Conservation (phyloP, 2,329 filamentous ascomycete genomes). For the Ilyonectria robusta region DNA sequence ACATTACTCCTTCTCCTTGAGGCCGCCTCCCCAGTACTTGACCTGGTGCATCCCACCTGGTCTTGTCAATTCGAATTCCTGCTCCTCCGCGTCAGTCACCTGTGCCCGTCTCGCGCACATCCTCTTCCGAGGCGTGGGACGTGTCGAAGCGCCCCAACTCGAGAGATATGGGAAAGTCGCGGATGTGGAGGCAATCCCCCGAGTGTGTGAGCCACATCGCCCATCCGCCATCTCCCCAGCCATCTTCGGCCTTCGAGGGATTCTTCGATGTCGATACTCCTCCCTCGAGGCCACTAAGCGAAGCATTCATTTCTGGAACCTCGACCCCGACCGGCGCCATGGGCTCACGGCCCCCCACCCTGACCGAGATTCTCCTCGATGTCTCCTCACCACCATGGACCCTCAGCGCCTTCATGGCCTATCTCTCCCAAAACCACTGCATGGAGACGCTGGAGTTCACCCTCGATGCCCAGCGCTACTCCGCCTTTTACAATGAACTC, state of each 20-base stretch:
- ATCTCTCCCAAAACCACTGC: slow-evolving; percentile 96
- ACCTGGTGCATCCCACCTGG: slow-evolving; percentile 36
- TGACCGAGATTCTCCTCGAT: slow-evolving; percentile 91
- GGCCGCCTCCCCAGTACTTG: slow-evolving; percentile 41
- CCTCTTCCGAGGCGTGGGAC: slow-evolving; percentile 38
- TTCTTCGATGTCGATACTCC: slow-evolving; percentile 59
- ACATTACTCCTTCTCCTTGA: slow-evolving; percentile 32
- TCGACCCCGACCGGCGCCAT: slow-evolving; percentile 52
- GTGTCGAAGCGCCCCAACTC: slow-evolving; percentile 35
- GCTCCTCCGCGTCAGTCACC: slow-evolving; percentile 15
- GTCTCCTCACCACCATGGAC: slow-evolving; percentile 90
- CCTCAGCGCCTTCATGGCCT: slow-evolving; percentile 93
- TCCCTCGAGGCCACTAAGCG: slow-evolving; percentile 65
- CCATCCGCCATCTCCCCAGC: slow-evolving; percentile 59
- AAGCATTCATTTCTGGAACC: slow-evolving; percentile 61
- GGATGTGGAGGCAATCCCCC: slow-evolving; percentile 61
- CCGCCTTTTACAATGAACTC: slow-evolving; percentile 67
- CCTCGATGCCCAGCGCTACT: slow-evolving; percentile 91
- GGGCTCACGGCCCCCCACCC: slow-evolving; percentile 69
- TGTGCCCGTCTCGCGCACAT: slow-evolving; percentile 30
- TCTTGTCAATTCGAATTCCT: slow-evolving; percentile 29
- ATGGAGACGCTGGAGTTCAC: slow-evolving; percentile 97
- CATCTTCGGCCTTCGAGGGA: slow-evolving; percentile 62
- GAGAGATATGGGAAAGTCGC: slow-evolving; percentile 62
- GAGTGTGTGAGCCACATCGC: slow-evolving; percentile 59